Conservation (phyloP, 2,329 filamentous ascomycete genomes). For the Metarhizium brunneum region DNA sequence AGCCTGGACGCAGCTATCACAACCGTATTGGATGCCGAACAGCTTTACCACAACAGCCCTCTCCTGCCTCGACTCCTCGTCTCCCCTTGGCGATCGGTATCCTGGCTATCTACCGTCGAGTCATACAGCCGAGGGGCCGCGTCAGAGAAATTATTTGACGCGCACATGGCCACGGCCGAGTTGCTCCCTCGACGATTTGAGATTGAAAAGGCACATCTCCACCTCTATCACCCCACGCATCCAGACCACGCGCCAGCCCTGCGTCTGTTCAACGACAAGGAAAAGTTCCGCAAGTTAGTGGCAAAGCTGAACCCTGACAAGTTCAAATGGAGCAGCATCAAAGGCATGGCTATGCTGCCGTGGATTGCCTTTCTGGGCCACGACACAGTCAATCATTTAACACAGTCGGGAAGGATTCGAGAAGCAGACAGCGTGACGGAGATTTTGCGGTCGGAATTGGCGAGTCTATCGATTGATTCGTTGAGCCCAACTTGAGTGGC, state of each 20-base stretch:
- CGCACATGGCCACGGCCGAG: conserved; percentile 38
- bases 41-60: conserved; percentile 27
- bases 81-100: conserved; percentile 36
- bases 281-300: conserved; percentile 19
- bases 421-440: conserved; percentile 32
- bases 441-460: conserved; percentile 26
- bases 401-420: conserved; percentile 26
- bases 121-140: conserved; percentile 35
- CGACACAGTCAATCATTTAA: conserved; percentile 38
- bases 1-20: conserved; percentile 41
- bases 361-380: conserved; percentile 32
- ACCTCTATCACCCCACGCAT: conserved; percentile 43
- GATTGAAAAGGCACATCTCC: conserved; percentile 43
- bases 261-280: conserved; percentile 30
- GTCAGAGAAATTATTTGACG: conserved; percentile 40
- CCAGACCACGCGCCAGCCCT: conserved; percentile 40
- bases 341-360: conserved; percentile 22
- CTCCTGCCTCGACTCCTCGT: conserved; percentile 28
- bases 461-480: conserved; percentile 17
- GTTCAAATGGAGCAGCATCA: conserved; percentile 16
- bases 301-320: conserved; percentile 15
- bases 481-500: conserved; percentile 13
- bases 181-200: conserved; percentile 25
- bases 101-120: conserved; percentile 43
- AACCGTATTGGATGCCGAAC: conserved; percentile 36